Percentiles rank a stretch among this genome's conserved stretches.
Evolutionary conservation across 1,284 basidiomycete genomes (phyloP).

Genomic region (Sanghuangporus sanghuang): DNA sequence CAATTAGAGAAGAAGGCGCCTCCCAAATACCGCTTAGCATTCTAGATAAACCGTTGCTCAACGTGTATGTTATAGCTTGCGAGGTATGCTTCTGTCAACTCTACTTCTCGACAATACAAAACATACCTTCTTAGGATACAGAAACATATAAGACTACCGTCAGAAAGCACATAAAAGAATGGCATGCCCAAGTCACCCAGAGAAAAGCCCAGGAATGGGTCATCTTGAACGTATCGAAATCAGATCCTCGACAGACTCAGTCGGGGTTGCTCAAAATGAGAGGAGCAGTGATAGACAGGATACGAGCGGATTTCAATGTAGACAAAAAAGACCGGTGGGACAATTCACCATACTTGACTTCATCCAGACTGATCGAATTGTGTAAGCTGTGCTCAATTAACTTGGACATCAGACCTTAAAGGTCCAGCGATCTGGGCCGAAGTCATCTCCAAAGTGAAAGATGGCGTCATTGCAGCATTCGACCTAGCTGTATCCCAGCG

Average conservation of each 20-base stretch:
- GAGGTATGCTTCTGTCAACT: conserved; percentile 51
- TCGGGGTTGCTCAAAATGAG: conserved; percentile 78
- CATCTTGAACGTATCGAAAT: conserved; percentile 77
- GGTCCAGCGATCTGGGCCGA: conserved; percentile 90
- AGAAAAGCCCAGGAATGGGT: conserved; percentile 86
- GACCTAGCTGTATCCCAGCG: conserved; percentile 73
- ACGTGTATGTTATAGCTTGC: conserved; percentile 82
- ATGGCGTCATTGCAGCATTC: conserved; percentile 78
- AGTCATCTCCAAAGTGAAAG: conserved; percentile 84
- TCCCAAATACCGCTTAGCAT: conserved; percentile 74
- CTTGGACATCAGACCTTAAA: conserved; percentile 60
- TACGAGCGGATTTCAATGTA: conserved; percentile 88
- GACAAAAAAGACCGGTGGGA: conserved; percentile 83
- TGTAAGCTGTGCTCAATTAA: conserved; percentile 75
- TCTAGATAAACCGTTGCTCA: conserved; percentile 82
- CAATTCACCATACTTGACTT: conserved; percentile 12
- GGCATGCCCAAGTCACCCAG: conserved; percentile 68
- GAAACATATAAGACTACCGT: conserved; percentile 78
- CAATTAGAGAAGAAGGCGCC: conserved; percentile 64
- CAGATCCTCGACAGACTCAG: conserved; percentile 54
- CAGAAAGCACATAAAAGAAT: conserved; percentile 86
- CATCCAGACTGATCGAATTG: conserved; percentile 21
- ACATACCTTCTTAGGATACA: conserved; percentile 53
- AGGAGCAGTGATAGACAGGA: conserved; percentile 83
- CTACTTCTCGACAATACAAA: not conserved